phyloP scores from a whole-genome alignment of 1,139 yeast genomes.

The Blastobotrys persicus region DNA sequence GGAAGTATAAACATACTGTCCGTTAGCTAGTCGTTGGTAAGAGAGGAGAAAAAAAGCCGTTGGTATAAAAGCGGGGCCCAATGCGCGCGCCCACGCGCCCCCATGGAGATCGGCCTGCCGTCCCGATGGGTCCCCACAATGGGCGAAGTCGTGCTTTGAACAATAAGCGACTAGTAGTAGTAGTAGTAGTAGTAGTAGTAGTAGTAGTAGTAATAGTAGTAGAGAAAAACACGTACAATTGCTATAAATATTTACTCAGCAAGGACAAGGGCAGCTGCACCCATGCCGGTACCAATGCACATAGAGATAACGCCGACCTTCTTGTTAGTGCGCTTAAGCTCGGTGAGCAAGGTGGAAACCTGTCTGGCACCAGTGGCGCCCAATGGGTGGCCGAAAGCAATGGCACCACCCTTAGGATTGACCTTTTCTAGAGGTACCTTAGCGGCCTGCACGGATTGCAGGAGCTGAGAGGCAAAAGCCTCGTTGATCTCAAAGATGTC shows the following conservation, averaged over 20 bases:
- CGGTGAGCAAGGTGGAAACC: conserved; percentile 80
- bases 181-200: too few relatives aligned
- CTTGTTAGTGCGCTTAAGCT: conserved; percentile 62
- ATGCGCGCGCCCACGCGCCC: neutral
- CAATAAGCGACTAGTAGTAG: too few relatives aligned
- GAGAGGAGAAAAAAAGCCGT: neutral
- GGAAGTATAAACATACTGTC: conserved; percentile 30
- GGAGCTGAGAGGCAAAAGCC: conserved; percentile 93
- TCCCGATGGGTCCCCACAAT: too few relatives aligned
- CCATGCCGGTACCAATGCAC: conserved; percentile 99
- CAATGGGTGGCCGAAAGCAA: conserved; percentile 93
- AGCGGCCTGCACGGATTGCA: conserved; percentile 65
- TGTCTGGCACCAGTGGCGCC: conserved; percentile 97
- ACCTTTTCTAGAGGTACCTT: conserved; percentile 70
- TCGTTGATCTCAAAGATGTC: conserved; percentile 85
- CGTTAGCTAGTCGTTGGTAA: neutral
- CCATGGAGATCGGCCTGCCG: neutral
- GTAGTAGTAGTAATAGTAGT: too few relatives aligned
- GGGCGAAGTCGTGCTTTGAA: too few relatives aligned
- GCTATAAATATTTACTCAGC: conserved; percentile 49
- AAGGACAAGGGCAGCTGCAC: conserved; percentile 86
- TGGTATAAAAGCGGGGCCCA: neutral
- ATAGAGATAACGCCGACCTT: conserved; percentile 88
- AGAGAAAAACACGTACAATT: neutral
- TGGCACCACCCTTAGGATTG: conserved; percentile 94